Percentiles rank a stretch among this genome's conserved stretches.
Evolutionary conservation across 2,329 filamentous ascomycete genomes (phyloP).

Genomic region (Colletotrichum plurivorum): DNA sequence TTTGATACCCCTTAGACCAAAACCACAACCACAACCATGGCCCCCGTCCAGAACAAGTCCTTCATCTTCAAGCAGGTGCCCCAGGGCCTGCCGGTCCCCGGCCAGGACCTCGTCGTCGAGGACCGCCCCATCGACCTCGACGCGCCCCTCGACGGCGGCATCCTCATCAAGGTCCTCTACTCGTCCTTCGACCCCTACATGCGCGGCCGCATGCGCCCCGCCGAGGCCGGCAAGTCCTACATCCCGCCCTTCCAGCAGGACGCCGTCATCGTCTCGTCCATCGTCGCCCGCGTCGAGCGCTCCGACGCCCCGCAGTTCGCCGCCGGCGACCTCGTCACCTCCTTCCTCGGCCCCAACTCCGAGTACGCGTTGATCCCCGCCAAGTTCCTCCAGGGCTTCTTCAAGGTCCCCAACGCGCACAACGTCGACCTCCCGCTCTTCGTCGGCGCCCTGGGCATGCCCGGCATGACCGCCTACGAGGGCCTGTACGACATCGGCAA

Average conservation of each 20-base stretch:
- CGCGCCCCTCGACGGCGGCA: slow-evolving; percentile 72
- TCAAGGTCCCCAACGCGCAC: slow-evolving; percentile 75
- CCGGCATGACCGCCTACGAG: slow-evolving; percentile 79
- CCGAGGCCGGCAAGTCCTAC: slow-evolving; percentile 75
- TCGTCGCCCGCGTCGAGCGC: slow-evolving; percentile 79
- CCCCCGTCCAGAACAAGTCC: slow-evolving; percentile 76
- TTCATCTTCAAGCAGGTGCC: slow-evolving; percentile 82
- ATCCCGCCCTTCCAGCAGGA: slow-evolving; percentile 72
- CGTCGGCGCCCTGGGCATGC: slow-evolving; percentile 75
- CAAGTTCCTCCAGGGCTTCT: slow-evolving; percentile 33
- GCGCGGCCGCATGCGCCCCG: slow-evolving; percentile 81
- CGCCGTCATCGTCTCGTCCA: slow-evolving; percentile 74
- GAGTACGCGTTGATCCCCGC: slow-evolving; percentile 69
- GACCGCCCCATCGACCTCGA: slow-evolving; percentile 76
- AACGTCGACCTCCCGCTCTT: slow-evolving; percentile 77
- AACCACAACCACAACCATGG: slow-evolving; percentile 46
- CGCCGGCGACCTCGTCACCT: slow-evolving; percentile 60
- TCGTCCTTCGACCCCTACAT: slow-evolving; percentile 88
- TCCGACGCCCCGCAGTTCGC: slow-evolving; percentile 71
- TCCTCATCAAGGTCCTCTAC: slow-evolving; percentile 79
- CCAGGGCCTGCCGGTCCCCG: slow-evolving; percentile 75
- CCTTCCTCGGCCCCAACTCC: slow-evolving; percentile 68
- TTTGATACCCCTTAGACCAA: slow-evolving; percentile 8
- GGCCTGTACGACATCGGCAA: slow-evolving; percentile 76
- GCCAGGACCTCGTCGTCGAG: slow-evolving; percentile 79